These are phyloP conservation scores for Barnettozyma siamensis DNA, from an alignment of 805 yeast genomes.

Conservation along the genomic window DNA sequence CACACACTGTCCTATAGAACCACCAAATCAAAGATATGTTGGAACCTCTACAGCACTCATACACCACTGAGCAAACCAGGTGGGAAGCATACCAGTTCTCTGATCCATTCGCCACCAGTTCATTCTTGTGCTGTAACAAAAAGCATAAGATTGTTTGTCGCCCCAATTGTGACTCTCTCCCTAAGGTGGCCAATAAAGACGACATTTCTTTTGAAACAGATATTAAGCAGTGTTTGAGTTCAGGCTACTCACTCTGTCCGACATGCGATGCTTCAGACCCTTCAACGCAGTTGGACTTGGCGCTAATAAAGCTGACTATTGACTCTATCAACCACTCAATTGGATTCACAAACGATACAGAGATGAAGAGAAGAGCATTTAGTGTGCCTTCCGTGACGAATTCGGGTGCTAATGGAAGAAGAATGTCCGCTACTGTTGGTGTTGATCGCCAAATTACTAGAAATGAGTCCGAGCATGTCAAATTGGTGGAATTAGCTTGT, in stretches of 20 bases:
- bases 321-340: slow-evolving; percentile 48
- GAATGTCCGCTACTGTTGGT: background rate
- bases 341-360: slow-evolving; percentile 37
- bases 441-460: slow-evolving; percentile 35
- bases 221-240: slow-evolving; percentile 35
- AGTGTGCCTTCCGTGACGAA: slow-evolving; percentile 20
- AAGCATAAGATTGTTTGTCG: slow-evolving; percentile 46
- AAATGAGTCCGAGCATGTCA: slow-evolving; percentile 63
- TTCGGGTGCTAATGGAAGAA: background rate
- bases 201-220: slow-evolving; percentile 42
- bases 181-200: slow-evolving; percentile 30
- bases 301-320: slow-evolving; percentile 42
- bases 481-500: slow-evolving; percentile 71
- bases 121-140: slow-evolving; percentile 48
- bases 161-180: slow-evolving; percentile 57
- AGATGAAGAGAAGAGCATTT: slow-evolving; percentile 22
- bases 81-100: slow-evolving; percentile 62
- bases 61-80: slow-evolving; percentile 24
- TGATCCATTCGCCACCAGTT: slow-evolving; percentile 60
- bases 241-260: slow-evolving; percentile 47
- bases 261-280: slow-evolving; percentile 47
- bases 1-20: no score
- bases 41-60: slow-evolving; percentile 5
- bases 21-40: background rate
- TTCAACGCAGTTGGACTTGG: slow-evolving; percentile 16